Evolutionary conservation across 108 stramenopile genomes (phyloP).

Genomic region (Nannochloropsis gaditana): DNA sequence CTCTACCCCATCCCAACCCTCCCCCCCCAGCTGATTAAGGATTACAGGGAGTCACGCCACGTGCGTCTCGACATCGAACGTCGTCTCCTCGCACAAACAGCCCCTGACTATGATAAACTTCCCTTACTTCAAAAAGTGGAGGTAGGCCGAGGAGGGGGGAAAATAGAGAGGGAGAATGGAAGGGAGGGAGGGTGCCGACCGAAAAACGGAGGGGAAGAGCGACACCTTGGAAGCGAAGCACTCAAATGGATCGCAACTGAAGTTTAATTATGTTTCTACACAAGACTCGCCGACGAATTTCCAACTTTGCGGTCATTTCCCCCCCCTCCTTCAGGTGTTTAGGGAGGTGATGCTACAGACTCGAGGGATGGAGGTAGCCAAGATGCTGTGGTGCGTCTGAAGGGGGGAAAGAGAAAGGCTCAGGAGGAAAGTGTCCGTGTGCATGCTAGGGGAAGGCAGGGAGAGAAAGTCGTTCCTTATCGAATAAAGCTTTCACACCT

Average conservation of each 20-base stretch:
- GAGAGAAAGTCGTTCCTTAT: not conserved
- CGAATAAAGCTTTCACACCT: too few relatives aligned
- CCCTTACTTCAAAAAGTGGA: slow-evolving; percentile 32
- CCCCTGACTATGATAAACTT: slow-evolving; percentile 34
- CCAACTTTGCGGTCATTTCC: too few relatives aligned
- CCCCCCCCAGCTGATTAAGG: slow-evolving; percentile 27
- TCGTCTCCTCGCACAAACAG: not conserved
- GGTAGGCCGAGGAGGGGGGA: too few relatives aligned
- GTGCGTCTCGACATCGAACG: not conserved
- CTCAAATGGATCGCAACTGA: too few relatives aligned
- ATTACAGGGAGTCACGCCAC: slow-evolving; percentile 27
- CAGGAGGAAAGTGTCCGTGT: not conserved
- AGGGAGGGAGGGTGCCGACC: too few relatives aligned
- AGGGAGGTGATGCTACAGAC: not conserved
- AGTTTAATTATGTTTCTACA: too few relatives aligned
- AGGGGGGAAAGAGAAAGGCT: not conserved
- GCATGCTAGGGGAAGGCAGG: not conserved
- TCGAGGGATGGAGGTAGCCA: slow-evolving; percentile 25
- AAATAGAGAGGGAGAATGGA: too few relatives aligned
- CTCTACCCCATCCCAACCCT: not conserved
- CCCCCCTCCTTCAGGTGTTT: not conserved
- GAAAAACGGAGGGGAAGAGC: too few relatives aligned
- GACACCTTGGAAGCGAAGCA: too few relatives aligned
- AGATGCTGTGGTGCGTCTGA: slow-evolving; percentile 31
- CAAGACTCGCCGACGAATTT: too few relatives aligned